Evolutionary conservation across 1,284 basidiomycete genomes (phyloP).

Genomic region (Athelia sp.): DNA sequence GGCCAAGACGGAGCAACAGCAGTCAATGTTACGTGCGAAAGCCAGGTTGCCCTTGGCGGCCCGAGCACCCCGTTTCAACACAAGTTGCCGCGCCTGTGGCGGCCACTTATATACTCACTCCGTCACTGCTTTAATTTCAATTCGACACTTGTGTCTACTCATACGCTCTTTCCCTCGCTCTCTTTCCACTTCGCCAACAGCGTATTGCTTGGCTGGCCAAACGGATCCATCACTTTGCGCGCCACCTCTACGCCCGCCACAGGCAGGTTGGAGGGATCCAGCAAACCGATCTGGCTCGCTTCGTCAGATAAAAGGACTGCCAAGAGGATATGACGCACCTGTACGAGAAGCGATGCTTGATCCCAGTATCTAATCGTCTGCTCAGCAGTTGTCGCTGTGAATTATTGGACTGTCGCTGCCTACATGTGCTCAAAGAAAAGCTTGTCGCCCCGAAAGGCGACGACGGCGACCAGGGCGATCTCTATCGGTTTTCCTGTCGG

Average conservation of each 20-base stretch:
- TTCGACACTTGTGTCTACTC: too few relatives aligned
- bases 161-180: conserved; percentile 25
- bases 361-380: conserved; percentile 37
- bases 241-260: conserved; percentile 34
- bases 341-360: conserved; percentile 40
- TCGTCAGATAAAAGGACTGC: neutral
- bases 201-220: conserved; percentile 34
- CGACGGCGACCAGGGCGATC: conserved; percentile 45
- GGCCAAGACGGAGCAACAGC: too few relatives aligned
- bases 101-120: too few relatives aligned
- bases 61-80: too few relatives aligned
- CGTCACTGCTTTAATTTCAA: too few relatives aligned
- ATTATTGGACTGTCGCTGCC: conserved; percentile 16
- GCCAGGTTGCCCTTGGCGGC: too few relatives aligned
- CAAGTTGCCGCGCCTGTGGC: too few relatives aligned
- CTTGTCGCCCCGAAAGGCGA: conserved; percentile 48
- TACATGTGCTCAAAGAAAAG: conserved; percentile 40
- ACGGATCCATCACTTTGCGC: conserved; percentile 38
- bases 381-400: conserved; percentile 1
- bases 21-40: too few relatives aligned
- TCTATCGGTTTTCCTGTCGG: conserved; percentile 40
- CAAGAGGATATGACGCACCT: conserved; percentile 17
- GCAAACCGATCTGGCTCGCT: conserved; percentile 28
- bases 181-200: conserved; percentile 34
- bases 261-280: conserved; percentile 28